These are phyloP conservation scores for Cryphonectria radicalis DNA, from an alignment of 2,329 filamentous ascomycete genomes.

Conservation along the genomic window DNA sequence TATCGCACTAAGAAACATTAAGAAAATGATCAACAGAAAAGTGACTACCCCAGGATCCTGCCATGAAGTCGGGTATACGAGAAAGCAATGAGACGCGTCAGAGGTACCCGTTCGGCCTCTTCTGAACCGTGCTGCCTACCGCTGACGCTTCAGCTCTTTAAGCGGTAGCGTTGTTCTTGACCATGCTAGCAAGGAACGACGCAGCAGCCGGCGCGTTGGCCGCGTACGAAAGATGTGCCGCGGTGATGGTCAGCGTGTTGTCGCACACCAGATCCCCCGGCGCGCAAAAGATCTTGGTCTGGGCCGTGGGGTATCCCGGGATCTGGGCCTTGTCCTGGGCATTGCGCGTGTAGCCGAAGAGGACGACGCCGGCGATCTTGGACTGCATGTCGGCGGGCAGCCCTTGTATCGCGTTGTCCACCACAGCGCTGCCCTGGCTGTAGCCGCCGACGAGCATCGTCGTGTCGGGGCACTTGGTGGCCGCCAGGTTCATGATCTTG, in stretches of 20 bases:
- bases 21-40: neutral
- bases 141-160: neutral
- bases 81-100: neutral
- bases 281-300: conserved; percentile 35
- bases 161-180: neutral
- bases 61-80: neutral
- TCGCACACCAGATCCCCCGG: conserved; percentile 36
- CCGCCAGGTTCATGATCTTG: conserved; percentile 36
- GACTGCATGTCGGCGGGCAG: conserved; percentile 29
- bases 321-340: conserved; percentile 34
- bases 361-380: conserved; percentile 36
- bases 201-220: conserved; percentile 31
- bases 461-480: conserved; percentile 39
- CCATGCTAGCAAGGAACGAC: conserved; percentile 31
- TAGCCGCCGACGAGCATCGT: conserved; percentile 40
- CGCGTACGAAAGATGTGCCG: conserved; percentile 35
- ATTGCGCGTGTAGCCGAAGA: conserved; percentile 39
- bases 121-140: neutral
- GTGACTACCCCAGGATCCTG: neutral
- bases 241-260: conserved; percentile 33
- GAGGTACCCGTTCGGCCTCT: neutral
- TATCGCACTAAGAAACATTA: neutral
- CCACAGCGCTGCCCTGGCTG: conserved; percentile 40
- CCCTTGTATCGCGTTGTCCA: conserved; percentile 37
- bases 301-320: conserved; percentile 32